Evolutionary conservation across 2,329 filamentous ascomycete species (phyloP).

Genomic region (Rhynchosporium agropyri): DNA sequence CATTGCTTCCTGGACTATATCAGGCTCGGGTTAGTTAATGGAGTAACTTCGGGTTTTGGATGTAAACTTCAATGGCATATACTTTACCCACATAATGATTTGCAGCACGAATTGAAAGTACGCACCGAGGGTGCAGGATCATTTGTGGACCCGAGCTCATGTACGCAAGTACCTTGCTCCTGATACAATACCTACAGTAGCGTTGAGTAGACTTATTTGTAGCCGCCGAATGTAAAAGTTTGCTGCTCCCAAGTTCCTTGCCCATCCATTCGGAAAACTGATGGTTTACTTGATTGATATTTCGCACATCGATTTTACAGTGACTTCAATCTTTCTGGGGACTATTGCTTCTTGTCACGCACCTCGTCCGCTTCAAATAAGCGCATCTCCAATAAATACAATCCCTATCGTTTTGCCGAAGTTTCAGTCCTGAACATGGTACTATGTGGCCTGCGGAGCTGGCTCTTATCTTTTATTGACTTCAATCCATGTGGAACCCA

Average conservation of each 20-base stretch:
- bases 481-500: neutral
- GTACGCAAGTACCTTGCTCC: too few species aligned
- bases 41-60: neutral
- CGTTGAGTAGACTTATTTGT: too few species aligned
- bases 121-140: neutral
- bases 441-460: neutral
- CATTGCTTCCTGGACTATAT: neutral
- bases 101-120: neutral
- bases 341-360: neutral
- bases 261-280: neutral
- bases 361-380: neutral
- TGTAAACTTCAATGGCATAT: neutral
- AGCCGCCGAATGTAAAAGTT: neutral
- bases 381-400: neutral
- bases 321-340: neutral
- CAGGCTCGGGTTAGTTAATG: neutral
- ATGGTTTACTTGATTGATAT: neutral
- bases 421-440: conserved; percentile 1
- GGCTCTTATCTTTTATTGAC: neutral
- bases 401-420: neutral
- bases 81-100: neutral
- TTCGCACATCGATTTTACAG: neutral
- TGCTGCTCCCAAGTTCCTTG: neutral
- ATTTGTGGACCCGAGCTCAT: neutral
- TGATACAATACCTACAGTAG: too few species aligned